Conservation (phyloP, 345 rosid species). For the Ailanthus altissimus region DNA sequence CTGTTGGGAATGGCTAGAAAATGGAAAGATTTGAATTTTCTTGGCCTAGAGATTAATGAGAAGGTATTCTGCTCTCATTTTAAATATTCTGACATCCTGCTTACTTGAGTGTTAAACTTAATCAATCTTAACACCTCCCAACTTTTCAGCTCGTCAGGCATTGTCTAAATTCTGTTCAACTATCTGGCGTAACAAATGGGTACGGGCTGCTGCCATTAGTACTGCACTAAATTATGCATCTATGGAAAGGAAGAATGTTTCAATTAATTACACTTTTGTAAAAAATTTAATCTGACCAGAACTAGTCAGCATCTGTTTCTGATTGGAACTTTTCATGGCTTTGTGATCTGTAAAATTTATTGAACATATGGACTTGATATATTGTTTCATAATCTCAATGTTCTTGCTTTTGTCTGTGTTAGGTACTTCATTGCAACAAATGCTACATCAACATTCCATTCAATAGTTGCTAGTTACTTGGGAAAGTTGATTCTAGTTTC, state of each 20-base stretch:
- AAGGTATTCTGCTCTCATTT: conserved; percentile 42
- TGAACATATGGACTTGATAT: background rate
- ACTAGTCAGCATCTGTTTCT: background rate
- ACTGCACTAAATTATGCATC: conserved; percentile 2
- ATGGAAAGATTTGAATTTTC: conserved; percentile 58
- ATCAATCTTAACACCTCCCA: conserved; percentile 1
- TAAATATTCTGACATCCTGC: background rate
- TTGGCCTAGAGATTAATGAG: conserved; percentile 63
- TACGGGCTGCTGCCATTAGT: conserved; percentile 27
- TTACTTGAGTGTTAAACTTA: conserved; percentile 16
- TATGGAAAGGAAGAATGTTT: background rate
- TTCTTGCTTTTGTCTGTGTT: conserved; percentile 11
- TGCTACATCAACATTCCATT: conserved; percentile 62
- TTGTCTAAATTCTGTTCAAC: conserved; percentile 47
- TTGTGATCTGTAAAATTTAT: background rate
- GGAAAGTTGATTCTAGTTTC: conserved; percentile 60
- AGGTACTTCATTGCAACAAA: conserved; percentile 63
- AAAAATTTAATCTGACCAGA: background rate
- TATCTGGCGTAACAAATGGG: conserved; percentile 50
- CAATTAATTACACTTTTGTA: conserved; percentile 2
- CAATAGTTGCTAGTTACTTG: conserved; percentile 59
- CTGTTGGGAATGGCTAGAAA: conserved; percentile 61
- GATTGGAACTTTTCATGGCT: background rate
- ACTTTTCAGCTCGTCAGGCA: conserved; percentile 52
- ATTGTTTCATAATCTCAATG: conserved; percentile 1